Evolutionary conservation across 2,329 filamentous ascomycete genomes (phyloP).

Genomic region (Apiospora malaysiana): DNA sequence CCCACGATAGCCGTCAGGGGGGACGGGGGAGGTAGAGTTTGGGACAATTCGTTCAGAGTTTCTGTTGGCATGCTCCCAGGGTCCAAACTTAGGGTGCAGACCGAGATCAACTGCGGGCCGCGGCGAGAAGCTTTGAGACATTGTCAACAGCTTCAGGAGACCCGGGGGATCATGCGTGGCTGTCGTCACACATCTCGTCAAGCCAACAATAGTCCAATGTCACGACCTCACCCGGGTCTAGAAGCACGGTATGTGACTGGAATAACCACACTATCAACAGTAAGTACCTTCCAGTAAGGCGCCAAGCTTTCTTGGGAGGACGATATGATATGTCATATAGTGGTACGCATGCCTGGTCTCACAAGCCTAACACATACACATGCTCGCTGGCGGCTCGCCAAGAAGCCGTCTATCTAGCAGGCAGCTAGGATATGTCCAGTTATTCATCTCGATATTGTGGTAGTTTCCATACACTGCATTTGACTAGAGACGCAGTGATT

Average conservation of each 20-base stretch:
- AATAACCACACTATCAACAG: slow-evolving; percentile 4
- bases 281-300: neutral
- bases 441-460: neutral
- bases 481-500: neutral
- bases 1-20: neutral
- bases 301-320: neutral
- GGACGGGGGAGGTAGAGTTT: neutral
- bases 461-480: neutral
- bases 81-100: neutral
- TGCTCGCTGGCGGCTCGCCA: neutral
- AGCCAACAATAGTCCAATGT: neutral
- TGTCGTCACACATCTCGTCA: neutral
- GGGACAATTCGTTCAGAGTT: neutral
- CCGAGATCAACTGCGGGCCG: neutral
- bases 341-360: neutral
- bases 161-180: neutral
- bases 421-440: neutral
- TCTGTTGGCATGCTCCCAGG: neutral
- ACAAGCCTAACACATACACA: neutral
- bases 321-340: neutral
- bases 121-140: neutral
- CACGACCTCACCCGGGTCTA: neutral
- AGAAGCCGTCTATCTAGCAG: neutral
- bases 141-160: neutral
- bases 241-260: neutral